A percentile compares a stretch with the other conserved stretches of the same genome.
phyloP scores from a whole-genome alignment of 225 moss, liverwort and hornwort species.

The Antitrichia curtipendula region DNA sequence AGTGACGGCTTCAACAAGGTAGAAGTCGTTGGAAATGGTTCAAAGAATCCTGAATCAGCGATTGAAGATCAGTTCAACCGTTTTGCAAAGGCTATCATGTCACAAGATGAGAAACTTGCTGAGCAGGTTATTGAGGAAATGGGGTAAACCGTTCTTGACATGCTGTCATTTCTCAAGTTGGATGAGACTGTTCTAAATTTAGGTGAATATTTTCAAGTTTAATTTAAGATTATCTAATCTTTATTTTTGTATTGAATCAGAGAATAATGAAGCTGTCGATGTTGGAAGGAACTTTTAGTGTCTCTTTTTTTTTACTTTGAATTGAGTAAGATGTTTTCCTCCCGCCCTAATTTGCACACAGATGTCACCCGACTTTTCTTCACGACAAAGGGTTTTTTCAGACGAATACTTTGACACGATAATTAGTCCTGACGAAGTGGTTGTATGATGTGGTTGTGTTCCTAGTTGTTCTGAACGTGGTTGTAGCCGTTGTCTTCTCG shows the following conservation, averaged over 20 bases:
- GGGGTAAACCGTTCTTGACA: conserved; percentile 33
- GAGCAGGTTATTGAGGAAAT: conserved; percentile 75
- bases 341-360: background rate
- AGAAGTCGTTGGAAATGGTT: conserved; percentile 30
- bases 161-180: background rate
- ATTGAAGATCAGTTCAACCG: conserved; percentile 81
- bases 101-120: conserved; percentile 66
- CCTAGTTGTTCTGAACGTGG: background rate
- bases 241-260: background rate
- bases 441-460: background rate
- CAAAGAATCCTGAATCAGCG: conserved; percentile 15
- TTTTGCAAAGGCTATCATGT: conserved; percentile 67
- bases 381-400: background rate
- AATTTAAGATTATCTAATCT: background rate
- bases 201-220: background rate
- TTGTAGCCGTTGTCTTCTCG: background rate
- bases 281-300: background rate
- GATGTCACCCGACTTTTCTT: background rate
- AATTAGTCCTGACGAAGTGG: background rate
- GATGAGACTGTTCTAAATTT: background rate
- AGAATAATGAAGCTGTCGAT: background rate
- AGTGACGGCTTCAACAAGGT: conserved; percentile 22
- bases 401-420: background rate
- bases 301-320: background rate
- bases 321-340: background rate